Evolutionary conservation across 306 rosid species (phyloP).

Genomic region (Crotalaria pallida): DNA sequence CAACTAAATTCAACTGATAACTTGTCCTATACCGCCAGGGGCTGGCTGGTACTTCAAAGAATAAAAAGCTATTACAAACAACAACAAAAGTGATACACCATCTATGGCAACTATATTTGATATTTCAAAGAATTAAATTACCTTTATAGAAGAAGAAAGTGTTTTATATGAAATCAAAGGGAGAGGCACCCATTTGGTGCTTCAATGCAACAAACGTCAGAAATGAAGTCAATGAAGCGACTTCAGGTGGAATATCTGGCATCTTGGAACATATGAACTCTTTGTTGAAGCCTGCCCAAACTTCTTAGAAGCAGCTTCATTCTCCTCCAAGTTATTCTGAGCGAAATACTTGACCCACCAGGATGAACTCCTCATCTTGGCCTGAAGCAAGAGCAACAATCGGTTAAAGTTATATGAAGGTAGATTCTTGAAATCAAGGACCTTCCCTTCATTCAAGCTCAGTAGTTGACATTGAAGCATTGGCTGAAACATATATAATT

Average conservation of each 20-base stretch:
- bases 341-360: conserved; percentile 63
- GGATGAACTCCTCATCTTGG: conserved; percentile 69
- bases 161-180: conserved; percentile 6
- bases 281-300: conserved; percentile 48
- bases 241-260: conserved; percentile 70
- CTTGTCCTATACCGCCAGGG: conserved; percentile 21
- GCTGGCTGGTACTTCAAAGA: conserved; percentile 28
- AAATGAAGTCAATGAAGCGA: conserved; percentile 40
- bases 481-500: neutral
- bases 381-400: conserved; percentile 38
- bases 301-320: conserved; percentile 52
- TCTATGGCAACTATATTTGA: conserved; percentile 9
- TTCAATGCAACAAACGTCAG: conserved; percentile 12
- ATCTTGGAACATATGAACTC: conserved; percentile 44
- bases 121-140: conserved; percentile 29
- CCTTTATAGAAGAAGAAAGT: conserved; percentile 19
- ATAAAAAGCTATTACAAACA: conserved; percentile 21
- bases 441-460: neutral
- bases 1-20: conserved; percentile 17
- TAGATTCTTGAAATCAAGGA: neutral
- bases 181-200: conserved; percentile 13
- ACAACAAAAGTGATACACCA: conserved; percentile 30
- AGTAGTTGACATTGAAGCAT: neutral
- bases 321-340: conserved; percentile 55
- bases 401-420: neutral